A percentile compares a stretch with the other conserved stretches of the same genome.
phyloP scores from a whole-genome alignment of 768 basidiomycete species.

The Galerina marginata region DNA sequence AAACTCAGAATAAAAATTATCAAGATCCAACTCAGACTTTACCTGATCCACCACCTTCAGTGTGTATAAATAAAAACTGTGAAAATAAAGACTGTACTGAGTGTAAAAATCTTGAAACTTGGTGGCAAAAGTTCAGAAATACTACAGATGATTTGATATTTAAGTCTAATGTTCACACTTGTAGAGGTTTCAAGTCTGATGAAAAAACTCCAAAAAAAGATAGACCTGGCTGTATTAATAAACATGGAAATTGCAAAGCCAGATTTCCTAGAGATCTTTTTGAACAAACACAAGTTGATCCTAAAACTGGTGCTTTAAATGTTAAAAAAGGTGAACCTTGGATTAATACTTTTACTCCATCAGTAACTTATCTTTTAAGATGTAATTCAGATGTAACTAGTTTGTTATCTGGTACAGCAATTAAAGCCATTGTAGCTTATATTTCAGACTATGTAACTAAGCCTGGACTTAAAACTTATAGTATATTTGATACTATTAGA shows the following conservation, averaged over 20 bases:
- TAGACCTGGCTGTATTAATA: no score
- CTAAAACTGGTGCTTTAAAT: no score
- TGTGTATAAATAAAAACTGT: conserved; percentile 11
- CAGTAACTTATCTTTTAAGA: conserved; percentile 33
- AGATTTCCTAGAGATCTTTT: no score
- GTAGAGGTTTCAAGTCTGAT: no score
- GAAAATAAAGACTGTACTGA: conserved; percentile 2
- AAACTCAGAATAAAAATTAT: neutral
- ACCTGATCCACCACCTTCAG: conserved; percentile 5
- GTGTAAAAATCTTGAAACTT: conserved; percentile 13
- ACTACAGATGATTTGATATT: conserved; percentile 33
- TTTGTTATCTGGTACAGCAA: conserved; percentile 38
- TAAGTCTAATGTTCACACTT: conserved; percentile 33
- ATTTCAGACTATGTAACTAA: no score
- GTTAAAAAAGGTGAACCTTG: conserved; percentile 34
- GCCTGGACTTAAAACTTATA: no score
- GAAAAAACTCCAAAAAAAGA: no score
- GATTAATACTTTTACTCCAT: conserved; percentile 37
- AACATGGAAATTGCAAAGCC: no score
- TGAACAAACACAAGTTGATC: no score
- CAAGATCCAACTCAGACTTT: no score
- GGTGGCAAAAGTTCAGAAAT: conserved; percentile 23
- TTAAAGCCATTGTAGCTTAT: no score
- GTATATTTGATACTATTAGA: no score
- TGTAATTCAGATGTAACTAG: conserved; percentile 42